Evolutionary conservation across 345 rosid genomes (phyloP).

Genomic region (thale cress (Arabidopsis thaliana)): DNA sequence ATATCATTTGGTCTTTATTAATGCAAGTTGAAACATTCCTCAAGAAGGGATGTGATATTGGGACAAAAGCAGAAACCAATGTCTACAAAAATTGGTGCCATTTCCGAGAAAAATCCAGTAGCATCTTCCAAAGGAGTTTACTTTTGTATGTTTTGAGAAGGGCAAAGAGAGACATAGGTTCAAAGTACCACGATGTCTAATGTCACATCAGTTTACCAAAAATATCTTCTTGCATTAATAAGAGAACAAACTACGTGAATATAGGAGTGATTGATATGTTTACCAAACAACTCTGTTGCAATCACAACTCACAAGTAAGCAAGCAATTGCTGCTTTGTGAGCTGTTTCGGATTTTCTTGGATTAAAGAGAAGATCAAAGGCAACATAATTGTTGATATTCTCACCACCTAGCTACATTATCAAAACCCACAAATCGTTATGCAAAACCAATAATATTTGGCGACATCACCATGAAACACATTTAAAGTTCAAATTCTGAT

Average conservation of each 20-base stretch:
- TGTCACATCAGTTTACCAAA: constrained; percentile 37
- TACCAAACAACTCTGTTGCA: constrained; percentile 29
- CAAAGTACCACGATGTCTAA: constrained; percentile 32
- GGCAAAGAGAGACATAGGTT: constrained; percentile 23
- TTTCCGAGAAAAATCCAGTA: constrained; percentile 24
- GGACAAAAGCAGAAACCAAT: constrained; percentile 34
- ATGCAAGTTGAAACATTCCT: constrained; percentile 46
- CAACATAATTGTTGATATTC: background rate
- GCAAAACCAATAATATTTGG: background rate
- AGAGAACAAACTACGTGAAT: constrained; percentile 9
- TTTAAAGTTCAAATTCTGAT: background rate
- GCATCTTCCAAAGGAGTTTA: constrained; percentile 13
- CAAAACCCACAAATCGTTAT: background rate
- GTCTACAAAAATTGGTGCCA: constrained; percentile 6
- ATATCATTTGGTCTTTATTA: constrained; percentile 51
- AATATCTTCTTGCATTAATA: constrained; percentile 16
- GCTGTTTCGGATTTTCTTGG: constrained; percentile 6
- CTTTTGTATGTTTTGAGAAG: constrained; percentile 35
- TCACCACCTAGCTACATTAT: constrained; percentile 3
- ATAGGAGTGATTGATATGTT: constrained; percentile 29
- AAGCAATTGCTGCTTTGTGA: constrained; percentile 7
- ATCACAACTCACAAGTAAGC: constrained; percentile 28
- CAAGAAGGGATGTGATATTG: constrained; percentile 12
- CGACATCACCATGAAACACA: background rate
- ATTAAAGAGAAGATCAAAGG: too few relatives aligned